Conservation (phyloP, 129 eudicot genomes). For the Chrysanthemum makinoi region DNA sequence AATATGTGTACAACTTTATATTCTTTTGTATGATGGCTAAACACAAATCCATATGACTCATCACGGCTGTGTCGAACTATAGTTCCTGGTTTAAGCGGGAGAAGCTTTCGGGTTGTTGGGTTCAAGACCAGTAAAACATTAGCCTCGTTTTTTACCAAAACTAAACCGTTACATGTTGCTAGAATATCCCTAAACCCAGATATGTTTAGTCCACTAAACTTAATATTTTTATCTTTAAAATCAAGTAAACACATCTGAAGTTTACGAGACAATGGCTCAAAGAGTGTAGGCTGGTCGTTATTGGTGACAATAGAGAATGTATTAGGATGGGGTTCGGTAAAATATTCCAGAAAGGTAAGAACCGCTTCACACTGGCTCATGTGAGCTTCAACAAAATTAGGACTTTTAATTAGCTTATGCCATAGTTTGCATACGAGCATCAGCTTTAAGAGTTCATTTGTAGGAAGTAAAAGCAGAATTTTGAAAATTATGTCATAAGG, state of each 20-base stretch:
- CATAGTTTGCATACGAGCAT: conserved; percentile 38
- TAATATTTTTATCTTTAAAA: conserved; percentile 19
- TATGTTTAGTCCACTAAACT: conserved; percentile 19
- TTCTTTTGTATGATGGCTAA: conserved; percentile 17
- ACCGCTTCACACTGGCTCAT: conserved; percentile 27
- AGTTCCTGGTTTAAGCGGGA: conserved; percentile 33
- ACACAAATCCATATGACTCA: conserved; percentile 42
- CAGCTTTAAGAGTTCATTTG: conserved; percentile 31
- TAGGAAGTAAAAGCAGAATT: conserved; percentile 40
- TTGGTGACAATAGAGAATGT: conserved; percentile 24
- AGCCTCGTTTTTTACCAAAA: conserved; percentile 27
- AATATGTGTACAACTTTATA: conserved; percentile 34
- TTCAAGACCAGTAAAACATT: conserved; percentile 29
- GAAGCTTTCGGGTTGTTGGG: conserved; percentile 42
- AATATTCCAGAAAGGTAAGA: conserved; percentile 27
- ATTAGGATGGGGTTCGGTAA: conserved; percentile 21
- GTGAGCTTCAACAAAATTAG: conserved; percentile 34
- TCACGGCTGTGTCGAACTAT: conserved; percentile 18
- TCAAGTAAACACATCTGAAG: conserved; percentile 28
- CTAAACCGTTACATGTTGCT: conserved; percentile 38
- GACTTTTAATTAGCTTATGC: conserved; percentile 30
- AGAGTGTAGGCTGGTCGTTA: conserved; percentile 17
- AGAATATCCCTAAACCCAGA: conserved; percentile 34
- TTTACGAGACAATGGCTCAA: conserved; percentile 17
- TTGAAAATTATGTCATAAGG: conserved; percentile 39